A percentile compares a stretch with the other conserved stretches of the same genome.
phyloP scores from a whole-genome alignment of 1,139 yeast species.

The Zygoascus meyerae region DNA sequence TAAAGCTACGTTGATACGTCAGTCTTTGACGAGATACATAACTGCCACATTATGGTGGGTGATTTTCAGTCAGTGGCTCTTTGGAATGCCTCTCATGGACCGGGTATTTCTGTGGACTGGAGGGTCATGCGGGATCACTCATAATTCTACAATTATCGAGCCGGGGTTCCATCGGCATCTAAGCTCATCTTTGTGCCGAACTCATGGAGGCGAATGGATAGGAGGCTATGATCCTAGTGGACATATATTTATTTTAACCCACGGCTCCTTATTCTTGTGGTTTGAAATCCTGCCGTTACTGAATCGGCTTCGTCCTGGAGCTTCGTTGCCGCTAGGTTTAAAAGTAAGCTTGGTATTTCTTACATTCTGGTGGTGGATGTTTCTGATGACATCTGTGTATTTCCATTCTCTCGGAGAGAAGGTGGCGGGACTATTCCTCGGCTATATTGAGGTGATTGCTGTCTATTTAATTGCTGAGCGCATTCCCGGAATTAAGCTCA shows the following conservation, averaged over 20 bases:
- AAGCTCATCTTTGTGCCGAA: conserved; percentile 52
- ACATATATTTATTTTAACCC: conserved; percentile 74
- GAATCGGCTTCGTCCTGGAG: conserved; percentile 7
- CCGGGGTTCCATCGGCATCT: conserved; percentile 12
- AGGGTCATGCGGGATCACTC: conserved; percentile 52
- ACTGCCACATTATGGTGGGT: conserved; percentile 73
- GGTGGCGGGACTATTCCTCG: conserved; percentile 58
- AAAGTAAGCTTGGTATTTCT: conserved; percentile 42
- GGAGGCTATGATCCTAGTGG: conserved; percentile 98
- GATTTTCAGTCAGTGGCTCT: conserved; percentile 82
- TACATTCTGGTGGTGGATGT: conserved; percentile 78
- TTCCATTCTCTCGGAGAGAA: conserved; percentile 81
- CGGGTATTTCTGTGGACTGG: conserved; percentile 73
- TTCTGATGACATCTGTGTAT: conserved; percentile 73
- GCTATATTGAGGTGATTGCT: conserved; percentile 43
- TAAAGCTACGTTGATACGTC: conserved; percentile 3
- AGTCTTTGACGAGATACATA: conserved; percentile 33
- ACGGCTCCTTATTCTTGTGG: conserved; percentile 63
- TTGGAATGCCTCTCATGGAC: conserved; percentile 89
- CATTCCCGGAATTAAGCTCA: conserved; percentile 6
- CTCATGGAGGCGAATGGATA: conserved; percentile 64
- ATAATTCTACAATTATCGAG: not conserved
- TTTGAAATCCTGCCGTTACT: conserved; percentile 50
- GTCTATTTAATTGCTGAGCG: conserved; percentile 35
- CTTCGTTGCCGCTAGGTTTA: conserved; percentile 24